Evolutionary conservation across 805 yeast genomes (phyloP).

Genomic region (Cyberlindnera misumaiensis): DNA sequence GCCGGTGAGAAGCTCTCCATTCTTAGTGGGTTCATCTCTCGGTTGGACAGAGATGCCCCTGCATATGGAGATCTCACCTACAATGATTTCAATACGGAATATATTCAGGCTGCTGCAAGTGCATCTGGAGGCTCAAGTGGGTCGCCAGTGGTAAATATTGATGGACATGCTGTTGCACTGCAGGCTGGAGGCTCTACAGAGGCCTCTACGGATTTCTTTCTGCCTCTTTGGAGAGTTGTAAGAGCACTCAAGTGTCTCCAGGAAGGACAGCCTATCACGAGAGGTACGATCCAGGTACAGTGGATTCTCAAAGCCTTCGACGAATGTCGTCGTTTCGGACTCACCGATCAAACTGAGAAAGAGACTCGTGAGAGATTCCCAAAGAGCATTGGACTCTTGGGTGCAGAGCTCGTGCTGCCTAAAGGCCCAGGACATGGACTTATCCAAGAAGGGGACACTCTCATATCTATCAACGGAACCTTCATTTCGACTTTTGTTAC

Average conservation of each 20-base stretch:
- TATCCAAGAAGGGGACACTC: conserved; percentile 80
- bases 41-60: conserved; percentile 91
- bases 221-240: conserved; percentile 77
- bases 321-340: conserved; percentile 82
- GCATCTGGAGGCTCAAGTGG: conserved; percentile 97
- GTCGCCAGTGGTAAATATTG: conserved; percentile 88
- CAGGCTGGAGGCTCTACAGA: conserved; percentile 93
- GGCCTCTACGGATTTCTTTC: conserved; percentile 87
- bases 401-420: conserved; percentile 75
- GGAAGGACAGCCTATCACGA: conserved; percentile 47
- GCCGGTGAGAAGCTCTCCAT: conserved; percentile 92
- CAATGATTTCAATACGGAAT: conserved; percentile 90
- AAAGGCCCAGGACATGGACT: conserved; percentile 75
- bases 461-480: conserved; percentile 64
- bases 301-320: conserved; percentile 86
- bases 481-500: conserved; percentile 63
- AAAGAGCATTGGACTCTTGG: conserved; percentile 68
- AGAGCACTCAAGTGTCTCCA: conserved; percentile 79
- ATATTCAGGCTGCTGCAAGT: conserved; percentile 92
- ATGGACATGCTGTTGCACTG: conserved; percentile 82
- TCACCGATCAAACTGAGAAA: conserved; percentile 67
- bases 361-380: conserved; percentile 66
- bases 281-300: conserved; percentile 91
- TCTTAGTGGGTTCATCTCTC: conserved; percentile 68
- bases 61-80: conserved; percentile 84